A percentile compares a stretch with the other conserved stretches of the same genome.
phyloP scores from a whole-genome alignment of 2,329 filamentous ascomycete species.

The Chaetothyriales sp. region DNA sequence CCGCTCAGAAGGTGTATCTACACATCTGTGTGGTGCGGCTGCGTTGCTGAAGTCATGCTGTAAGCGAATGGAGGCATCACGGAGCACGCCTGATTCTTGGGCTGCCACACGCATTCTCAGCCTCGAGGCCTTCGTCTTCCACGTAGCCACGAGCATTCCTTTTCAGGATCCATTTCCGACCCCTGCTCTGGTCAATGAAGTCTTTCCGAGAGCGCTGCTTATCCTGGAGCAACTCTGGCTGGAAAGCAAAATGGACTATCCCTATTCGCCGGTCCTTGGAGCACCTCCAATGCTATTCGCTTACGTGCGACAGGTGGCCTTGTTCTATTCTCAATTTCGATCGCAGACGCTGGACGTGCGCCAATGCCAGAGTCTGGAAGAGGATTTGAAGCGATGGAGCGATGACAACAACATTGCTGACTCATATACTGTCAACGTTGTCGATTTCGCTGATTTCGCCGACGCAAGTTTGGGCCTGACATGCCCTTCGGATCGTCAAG shows the following conservation, averaged over 20 bases:
- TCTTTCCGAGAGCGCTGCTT: slow-evolving; percentile 8
- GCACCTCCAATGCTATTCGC: slow-evolving; percentile 16
- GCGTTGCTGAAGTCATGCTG: slow-evolving; percentile 13
- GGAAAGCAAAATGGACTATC: neutral
- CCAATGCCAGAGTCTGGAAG: slow-evolving; percentile 1
- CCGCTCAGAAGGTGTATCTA: slow-evolving; percentile 11
- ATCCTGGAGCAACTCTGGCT: slow-evolving; percentile 6
- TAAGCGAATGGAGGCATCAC: neutral
- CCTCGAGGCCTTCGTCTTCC: slow-evolving; percentile 20
- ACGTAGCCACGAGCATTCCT: slow-evolving; percentile 19
- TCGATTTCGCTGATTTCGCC: too few relatives aligned
- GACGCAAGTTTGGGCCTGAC: too few relatives aligned
- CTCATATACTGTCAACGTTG: too few relatives aligned
- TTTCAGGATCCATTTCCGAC: slow-evolving; percentile 10
- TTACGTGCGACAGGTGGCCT: slow-evolving; percentile 9
- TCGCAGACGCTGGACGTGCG: neutral
- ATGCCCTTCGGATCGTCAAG: neutral
- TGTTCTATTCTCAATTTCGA: slow-evolving; percentile 1
- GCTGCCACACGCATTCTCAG: slow-evolving; percentile 10
- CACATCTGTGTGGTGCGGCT: slow-evolving; percentile 18
- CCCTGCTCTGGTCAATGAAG: slow-evolving; percentile 11
- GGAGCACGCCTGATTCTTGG: slow-evolving; percentile 1
- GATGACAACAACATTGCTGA: neutral
- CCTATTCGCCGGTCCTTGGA: slow-evolving; percentile 16
- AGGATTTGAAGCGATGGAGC: neutral